Conservation (phyloP, 192 early-diverging fungal species). For the Entophlyctis luteolus region DNA sequence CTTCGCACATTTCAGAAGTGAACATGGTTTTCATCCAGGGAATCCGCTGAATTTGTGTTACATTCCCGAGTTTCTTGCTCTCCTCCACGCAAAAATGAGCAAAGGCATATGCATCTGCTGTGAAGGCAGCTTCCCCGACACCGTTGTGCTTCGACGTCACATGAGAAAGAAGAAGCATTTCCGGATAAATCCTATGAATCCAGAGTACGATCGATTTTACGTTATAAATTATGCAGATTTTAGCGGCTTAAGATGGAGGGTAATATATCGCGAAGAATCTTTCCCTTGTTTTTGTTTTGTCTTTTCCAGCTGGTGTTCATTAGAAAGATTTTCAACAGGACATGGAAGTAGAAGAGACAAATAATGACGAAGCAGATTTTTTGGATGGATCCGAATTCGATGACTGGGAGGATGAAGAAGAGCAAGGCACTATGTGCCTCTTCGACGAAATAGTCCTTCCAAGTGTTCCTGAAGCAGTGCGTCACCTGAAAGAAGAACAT, state of each 20-base stretch:
- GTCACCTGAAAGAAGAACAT: slow-evolving; percentile 71
- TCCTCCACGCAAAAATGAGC: slow-evolving; percentile 19
- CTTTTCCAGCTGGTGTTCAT: too few species aligned
- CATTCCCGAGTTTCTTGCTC: slow-evolving; percentile 18
- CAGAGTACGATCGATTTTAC: slow-evolving; percentile 89
- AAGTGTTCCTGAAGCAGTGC: slow-evolving; percentile 58
- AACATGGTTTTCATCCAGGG: slow-evolving; percentile 71
- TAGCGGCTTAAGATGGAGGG: slow-evolving; percentile 5
- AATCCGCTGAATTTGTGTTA: slow-evolving; percentile 12
- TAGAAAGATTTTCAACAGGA: not conserved
- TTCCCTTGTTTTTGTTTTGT: not conserved
- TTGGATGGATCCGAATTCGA: slow-evolving; percentile 24
- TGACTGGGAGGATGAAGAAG: slow-evolving; percentile 50
- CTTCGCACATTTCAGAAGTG: slow-evolving; percentile 84
- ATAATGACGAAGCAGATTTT: not conserved
- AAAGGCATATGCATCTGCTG: slow-evolving; percentile 74
- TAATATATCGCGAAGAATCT: not conserved
- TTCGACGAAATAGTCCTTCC: slow-evolving; percentile 59
- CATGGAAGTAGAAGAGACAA: not conserved
- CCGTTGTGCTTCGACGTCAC: slow-evolving; percentile 85
- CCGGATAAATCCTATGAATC: slow-evolving; percentile 85
- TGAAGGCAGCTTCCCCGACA: slow-evolving; percentile 85
- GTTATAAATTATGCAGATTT: slow-evolving; percentile 74
- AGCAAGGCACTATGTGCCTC: slow-evolving; percentile 63
- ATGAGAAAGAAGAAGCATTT: slow-evolving; percentile 99